A percentile compares a stretch with the other conserved stretches of the same genome.
Evolutionary conservation across 2,329 filamentous ascomycete genomes (phyloP).

Genomic region (Xylariaceae sp.): DNA sequence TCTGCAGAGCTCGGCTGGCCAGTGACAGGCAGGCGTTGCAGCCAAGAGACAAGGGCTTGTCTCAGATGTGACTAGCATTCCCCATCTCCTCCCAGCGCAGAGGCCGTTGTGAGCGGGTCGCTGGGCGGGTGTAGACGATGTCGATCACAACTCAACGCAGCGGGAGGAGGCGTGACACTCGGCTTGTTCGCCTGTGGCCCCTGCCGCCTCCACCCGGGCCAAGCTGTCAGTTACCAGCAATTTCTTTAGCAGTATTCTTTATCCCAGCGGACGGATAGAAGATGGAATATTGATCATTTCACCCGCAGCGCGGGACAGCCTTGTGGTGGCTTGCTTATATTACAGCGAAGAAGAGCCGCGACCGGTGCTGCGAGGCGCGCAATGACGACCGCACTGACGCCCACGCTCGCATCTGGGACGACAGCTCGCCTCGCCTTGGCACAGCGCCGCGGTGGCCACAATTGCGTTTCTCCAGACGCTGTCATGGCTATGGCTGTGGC

Average conservation of each 20-base stretch:
- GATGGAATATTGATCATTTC: background rate
- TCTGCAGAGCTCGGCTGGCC: conserved; percentile 14
- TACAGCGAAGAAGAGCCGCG: conserved; percentile 35
- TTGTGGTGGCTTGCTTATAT: conserved; percentile 24
- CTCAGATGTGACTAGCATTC: conserved; percentile 35
- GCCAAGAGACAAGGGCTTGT: conserved; percentile 33
- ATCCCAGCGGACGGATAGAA: background rate
- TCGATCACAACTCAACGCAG: conserved; percentile 13
- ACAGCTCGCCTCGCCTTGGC: conserved; percentile 26
- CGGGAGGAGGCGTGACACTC: no score
- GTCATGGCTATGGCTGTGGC: no score
- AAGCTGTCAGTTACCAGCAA: background rate
- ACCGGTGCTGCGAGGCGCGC: conserved; percentile 16
- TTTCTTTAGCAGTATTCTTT: background rate
- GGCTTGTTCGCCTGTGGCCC: no score
- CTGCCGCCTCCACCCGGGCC: no score
- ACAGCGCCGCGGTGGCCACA: conserved; percentile 7
- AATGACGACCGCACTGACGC: conserved; percentile 3
- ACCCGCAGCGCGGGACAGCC: conserved; percentile 14
- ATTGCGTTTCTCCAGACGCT: no score
- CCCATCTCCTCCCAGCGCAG: conserved; percentile 22
- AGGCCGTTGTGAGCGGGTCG: conserved; percentile 14
- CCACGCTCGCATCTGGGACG: conserved; percentile 3
- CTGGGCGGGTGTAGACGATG: conserved; percentile 22
- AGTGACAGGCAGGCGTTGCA: conserved; percentile 17